Evolutionary conservation across 805 yeast genomes (phyloP).

Genomic region (Saturnispora hagleri): DNA sequence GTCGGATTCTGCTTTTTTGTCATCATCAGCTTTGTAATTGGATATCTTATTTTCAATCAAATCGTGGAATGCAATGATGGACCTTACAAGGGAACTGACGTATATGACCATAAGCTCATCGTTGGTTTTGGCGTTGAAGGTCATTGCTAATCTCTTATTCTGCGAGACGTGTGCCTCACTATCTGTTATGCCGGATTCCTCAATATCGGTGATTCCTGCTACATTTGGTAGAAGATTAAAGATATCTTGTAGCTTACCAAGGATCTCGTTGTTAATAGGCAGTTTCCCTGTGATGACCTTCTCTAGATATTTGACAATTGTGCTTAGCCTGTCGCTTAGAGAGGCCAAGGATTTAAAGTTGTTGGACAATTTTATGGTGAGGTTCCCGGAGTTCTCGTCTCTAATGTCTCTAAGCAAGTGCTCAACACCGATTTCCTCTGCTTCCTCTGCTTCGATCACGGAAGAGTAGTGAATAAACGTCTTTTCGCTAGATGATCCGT

Average conservation of each 20-base stretch:
- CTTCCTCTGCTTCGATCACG: constrained; percentile 92
- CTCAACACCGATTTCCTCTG: constrained; percentile 98
- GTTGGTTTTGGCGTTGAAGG: constrained; percentile 87
- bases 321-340: constrained; percentile 66
- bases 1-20: constrained; percentile 29
- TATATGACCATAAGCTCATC: constrained; percentile 94
- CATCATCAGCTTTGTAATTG: not conserved
- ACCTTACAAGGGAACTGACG: constrained; percentile 79
- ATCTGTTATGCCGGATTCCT: constrained; percentile 7
- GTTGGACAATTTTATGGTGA: constrained; percentile 78
- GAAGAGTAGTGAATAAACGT: constrained; percentile 93
- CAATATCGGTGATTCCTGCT: constrained; percentile 29
- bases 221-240: constrained; percentile 84
- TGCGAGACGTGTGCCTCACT: constrained; percentile 13
- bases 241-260: constrained; percentile 90
- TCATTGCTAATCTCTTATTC: constrained; percentile 41
- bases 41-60: constrained; percentile 85
- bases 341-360: constrained; percentile 86
- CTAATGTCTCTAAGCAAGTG: constrained; percentile 89
- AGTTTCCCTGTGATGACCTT: constrained; percentile 62
- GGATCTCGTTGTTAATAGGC: constrained; percentile 82
- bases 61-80: constrained; percentile 94
- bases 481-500: constrained; percentile 86
- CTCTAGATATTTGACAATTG: constrained; percentile 68
- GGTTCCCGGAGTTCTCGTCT: constrained; percentile 92